phyloP scores from a whole-genome alignment of 768 basidiomycete genomes.

The Hypholoma fasciculare region DNA sequence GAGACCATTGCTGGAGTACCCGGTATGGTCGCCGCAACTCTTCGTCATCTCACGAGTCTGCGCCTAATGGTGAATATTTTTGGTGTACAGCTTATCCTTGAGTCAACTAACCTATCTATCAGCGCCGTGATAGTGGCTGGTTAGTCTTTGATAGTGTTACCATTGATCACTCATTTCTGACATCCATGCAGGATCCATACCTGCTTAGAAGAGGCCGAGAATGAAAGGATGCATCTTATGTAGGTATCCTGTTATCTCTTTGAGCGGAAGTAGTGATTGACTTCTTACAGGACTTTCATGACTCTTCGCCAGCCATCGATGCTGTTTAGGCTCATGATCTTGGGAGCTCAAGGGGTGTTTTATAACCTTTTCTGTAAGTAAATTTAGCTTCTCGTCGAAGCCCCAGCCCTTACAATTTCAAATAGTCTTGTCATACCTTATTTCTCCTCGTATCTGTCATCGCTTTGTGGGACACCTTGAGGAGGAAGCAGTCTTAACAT shows the following conservation, averaged over 20 bases:
- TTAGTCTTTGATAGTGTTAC: slow-evolving; percentile 18
- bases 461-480: slow-evolving; percentile 92
- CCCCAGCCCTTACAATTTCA: slow-evolving; percentile 6
- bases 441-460: slow-evolving; percentile 77
- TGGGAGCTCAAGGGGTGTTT: slow-evolving; percentile 92
- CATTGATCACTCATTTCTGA: slow-evolving; percentile 34
- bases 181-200: slow-evolving; percentile 86
- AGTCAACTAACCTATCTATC: neutral
- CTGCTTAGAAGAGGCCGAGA: slow-evolving; percentile 91
- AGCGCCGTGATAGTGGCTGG: slow-evolving; percentile 58
- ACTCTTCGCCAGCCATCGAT: slow-evolving; percentile 78
- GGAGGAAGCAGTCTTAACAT: slow-evolving; percentile 93
- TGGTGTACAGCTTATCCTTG: neutral
- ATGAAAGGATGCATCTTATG: slow-evolving; percentile 97
- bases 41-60: slow-evolving; percentile 86
- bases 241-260: slow-evolving; percentile 29
- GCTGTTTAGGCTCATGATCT: slow-evolving; percentile 78
- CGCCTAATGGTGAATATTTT: slow-evolving; percentile 71
- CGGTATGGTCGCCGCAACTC: slow-evolving; percentile 90
- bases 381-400: slow-evolving; percentile 1
- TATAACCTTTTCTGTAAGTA: slow-evolving; percentile 84
- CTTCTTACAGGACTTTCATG: slow-evolving; percentile 79
- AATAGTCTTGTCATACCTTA: slow-evolving; percentile 75
- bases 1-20: slow-evolving; percentile 95
- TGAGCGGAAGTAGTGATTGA: slow-evolving; percentile 2